Evolutionary conservation across 768 basidiomycete species (phyloP).

Genomic region (Phanerodontia chrysosporium): DNA sequence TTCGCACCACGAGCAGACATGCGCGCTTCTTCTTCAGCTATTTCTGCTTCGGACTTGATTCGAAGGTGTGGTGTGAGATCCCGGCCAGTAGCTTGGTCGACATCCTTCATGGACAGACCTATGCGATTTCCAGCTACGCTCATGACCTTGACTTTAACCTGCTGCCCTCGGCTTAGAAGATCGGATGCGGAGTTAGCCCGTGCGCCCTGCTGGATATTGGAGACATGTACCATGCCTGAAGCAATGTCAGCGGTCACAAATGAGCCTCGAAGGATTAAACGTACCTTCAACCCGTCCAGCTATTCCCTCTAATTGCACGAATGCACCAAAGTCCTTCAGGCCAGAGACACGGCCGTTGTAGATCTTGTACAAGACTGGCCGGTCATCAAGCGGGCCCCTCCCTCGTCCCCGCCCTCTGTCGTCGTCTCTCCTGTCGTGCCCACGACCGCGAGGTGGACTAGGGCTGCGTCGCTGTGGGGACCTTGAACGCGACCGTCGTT

Average conservation of each 20-base stretch:
- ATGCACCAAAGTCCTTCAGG: constrained; percentile 94
- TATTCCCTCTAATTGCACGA: constrained; percentile 86
- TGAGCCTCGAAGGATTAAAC: constrained; percentile 19
- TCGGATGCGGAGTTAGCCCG: constrained; percentile 87
- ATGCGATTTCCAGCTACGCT: constrained; percentile 79
- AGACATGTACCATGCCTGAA: constrained; percentile 92
- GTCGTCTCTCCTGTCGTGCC: constrained; percentile 39
- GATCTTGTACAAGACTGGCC: constrained; percentile 89
- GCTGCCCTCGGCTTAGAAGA: constrained; percentile 77
- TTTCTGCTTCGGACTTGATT: constrained; percentile 90
- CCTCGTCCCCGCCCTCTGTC: constrained; percentile 34
- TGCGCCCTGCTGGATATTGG: constrained; percentile 80
- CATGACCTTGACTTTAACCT: constrained; percentile 96
- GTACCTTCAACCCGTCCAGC: constrained; percentile 84
- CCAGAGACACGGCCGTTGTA: constrained; percentile 84
- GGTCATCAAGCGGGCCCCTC: constrained; percentile 61
- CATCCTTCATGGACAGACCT: constrained; percentile 96
- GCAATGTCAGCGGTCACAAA: background rate
- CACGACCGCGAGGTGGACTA: constrained; percentile 58
- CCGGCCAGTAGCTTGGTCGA: constrained; percentile 84
- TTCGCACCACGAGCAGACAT: constrained; percentile 65
- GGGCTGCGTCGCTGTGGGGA: constrained; percentile 47
- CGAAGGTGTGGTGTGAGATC: constrained; percentile 94
- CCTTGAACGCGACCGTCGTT: constrained; percentile 43
- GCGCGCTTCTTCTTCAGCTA: constrained; percentile 70